Percentiles rank a stretch among this genome's conserved stretches.
Conservation (phyloP, 345 rosid genomes). For the Kernera saxatilis region DNA sequence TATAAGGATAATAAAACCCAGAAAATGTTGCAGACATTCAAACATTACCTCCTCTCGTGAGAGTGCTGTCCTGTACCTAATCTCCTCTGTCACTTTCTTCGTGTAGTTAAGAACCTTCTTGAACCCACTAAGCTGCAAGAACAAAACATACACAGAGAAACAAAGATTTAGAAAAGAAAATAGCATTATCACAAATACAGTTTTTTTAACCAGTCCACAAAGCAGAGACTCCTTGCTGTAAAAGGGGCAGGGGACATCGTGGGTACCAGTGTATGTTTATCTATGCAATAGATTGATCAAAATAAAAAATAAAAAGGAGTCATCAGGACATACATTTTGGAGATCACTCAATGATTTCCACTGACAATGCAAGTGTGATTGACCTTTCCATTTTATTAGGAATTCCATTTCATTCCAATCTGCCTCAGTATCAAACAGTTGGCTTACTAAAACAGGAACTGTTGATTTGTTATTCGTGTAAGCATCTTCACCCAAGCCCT, state of each 20-base stretch:
- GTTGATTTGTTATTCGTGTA: conserved; percentile 48
- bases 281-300: conserved; percentile 6
- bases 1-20: background rate
- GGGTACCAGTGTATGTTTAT: background rate
- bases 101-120: conserved; percentile 95
- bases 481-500: conserved; percentile 76
- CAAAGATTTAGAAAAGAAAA: background rate
- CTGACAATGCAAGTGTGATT: conserved; percentile 96
- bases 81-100: conserved; percentile 84
- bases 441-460: conserved; percentile 68
- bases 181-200: background rate
- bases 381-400: conserved; percentile 98
- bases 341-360: conserved; percentile 83
- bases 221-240: background rate
- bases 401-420: conserved; percentile 94
- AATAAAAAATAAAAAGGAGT: background rate
- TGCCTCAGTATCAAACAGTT: conserved; percentile 67
- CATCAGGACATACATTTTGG: conserved; percentile 64
- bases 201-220: background rate
- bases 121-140: conserved; percentile 86
- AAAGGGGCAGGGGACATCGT: background rate
- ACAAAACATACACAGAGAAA: background rate
- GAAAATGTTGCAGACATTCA: conserved; percentile 1
- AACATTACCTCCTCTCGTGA: conserved; percentile 92
- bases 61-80: conserved; percentile 61